phyloP scores from a whole-genome alignment of 2,329 filamentous ascomycete genomes.

The Rasamsonia emersonii region DNA sequence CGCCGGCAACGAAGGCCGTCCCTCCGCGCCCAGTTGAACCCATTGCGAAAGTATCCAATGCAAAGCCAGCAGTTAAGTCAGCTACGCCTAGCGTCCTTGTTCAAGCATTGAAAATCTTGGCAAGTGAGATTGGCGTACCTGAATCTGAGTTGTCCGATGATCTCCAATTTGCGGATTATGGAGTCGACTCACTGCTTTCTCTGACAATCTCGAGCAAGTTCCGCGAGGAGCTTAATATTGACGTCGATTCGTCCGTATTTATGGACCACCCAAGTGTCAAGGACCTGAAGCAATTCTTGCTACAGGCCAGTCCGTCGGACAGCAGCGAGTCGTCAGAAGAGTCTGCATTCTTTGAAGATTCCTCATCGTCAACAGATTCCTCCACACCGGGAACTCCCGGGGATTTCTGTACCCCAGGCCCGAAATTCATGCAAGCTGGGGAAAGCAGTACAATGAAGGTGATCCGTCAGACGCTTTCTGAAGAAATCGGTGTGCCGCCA shows the following conservation, averaged over 20 bases:
- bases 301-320: constrained; percentile 23
- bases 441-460: constrained; percentile 29
- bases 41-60: constrained; percentile 18
- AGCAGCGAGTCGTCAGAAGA: constrained; percentile 23
- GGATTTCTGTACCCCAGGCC: constrained; percentile 18
- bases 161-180: constrained; percentile 16
- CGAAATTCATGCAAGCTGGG: constrained; percentile 16
- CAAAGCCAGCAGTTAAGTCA: constrained; percentile 18
- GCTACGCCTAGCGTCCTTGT: constrained; percentile 21
- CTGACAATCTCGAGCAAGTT: constrained; percentile 24
- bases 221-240: constrained; percentile 19
- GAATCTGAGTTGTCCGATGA: constrained; percentile 23
- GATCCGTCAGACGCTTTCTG: constrained; percentile 33
- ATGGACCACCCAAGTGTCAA: constrained; percentile 9
- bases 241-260: constrained; percentile 13
- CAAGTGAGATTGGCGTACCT: constrained; percentile 26
- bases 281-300: constrained; percentile 40
- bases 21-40: constrained; percentile 18
- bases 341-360: constrained; percentile 19
- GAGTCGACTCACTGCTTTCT: constrained; percentile 28
- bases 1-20: constrained; percentile 14
- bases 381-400: constrained; percentile 27
- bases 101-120: constrained; percentile 30
- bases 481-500: constrained; percentile 36
- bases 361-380: constrained; percentile 22